phyloP scores from a whole-genome alignment of 129 eudicot species.

The sunflower (Helianthus annuus) region DNA sequence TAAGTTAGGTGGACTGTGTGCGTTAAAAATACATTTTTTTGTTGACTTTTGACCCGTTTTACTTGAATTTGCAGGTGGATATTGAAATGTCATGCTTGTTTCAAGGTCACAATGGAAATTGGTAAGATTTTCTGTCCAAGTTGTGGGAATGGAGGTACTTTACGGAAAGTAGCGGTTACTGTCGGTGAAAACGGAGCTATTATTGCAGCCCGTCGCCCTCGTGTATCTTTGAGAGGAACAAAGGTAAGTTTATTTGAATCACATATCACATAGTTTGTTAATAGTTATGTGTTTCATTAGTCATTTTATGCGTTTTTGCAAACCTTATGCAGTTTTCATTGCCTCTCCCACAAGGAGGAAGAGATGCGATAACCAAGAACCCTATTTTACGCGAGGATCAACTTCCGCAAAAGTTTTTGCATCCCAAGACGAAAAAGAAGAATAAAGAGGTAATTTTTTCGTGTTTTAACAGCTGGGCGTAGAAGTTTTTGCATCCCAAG shows the following conservation, averaged over 20 bases:
- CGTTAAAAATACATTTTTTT: neutral
- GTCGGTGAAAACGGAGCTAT: constrained; percentile 90
- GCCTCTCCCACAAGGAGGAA: constrained; percentile 94
- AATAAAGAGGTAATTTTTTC: constrained; percentile 54
- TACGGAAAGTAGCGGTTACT: constrained; percentile 92
- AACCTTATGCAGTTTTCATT: constrained; percentile 69
- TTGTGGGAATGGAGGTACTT: constrained; percentile 96
- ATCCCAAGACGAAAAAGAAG: constrained; percentile 86
- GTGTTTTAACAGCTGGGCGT: neutral
- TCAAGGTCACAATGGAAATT: constrained; percentile 77
- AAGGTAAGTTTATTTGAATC: constrained; percentile 42
- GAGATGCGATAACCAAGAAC: constrained; percentile 83
- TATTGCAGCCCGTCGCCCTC: constrained; percentile 74
- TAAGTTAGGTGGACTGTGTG: neutral
- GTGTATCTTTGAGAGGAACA: constrained; percentile 87
- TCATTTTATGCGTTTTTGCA: neutral
- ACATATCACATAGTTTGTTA: neutral
- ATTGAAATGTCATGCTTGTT: constrained; percentile 95
- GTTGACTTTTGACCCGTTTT: constrained; percentile 8
- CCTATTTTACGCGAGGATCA: constrained; percentile 95
- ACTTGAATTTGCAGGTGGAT: constrained; percentile 66
- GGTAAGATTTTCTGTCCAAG: constrained; percentile 88
- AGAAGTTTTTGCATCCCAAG: too few relatives aligned
- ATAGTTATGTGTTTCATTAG: neutral
- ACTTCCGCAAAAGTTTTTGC: constrained; percentile 63